These are phyloP conservation scores for Fusarium subglutinans DNA, from an alignment of 2,329 filamentous ascomycete species.

Conservation along the genomic window DNA sequence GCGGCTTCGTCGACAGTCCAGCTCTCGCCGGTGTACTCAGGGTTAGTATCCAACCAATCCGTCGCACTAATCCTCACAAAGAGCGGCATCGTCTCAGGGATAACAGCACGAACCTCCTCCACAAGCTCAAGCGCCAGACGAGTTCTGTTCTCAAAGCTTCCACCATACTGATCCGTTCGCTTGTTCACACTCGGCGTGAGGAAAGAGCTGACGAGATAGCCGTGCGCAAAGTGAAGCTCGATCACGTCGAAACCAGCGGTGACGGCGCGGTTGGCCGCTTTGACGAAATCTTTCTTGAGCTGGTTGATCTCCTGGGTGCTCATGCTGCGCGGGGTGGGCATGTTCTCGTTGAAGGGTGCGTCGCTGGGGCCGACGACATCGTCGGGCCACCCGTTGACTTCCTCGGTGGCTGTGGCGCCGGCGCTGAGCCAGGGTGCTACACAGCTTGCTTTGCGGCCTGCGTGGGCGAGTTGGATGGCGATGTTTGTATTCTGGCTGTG, in stretches of 20 bases:
- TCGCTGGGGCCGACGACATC: slow-evolving; percentile 58
- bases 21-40: slow-evolving; percentile 62
- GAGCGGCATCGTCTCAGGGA: slow-evolving; percentile 75
- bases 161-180: slow-evolving; percentile 74
- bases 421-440: slow-evolving; percentile 65
- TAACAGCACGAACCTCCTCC: slow-evolving; percentile 67
- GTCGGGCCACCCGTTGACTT: slow-evolving; percentile 62
- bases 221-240: slow-evolving; percentile 81
- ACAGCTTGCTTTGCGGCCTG: slow-evolving; percentile 66
- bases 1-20: slow-evolving; percentile 75
- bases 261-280: slow-evolving; percentile 64
- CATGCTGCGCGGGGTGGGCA: slow-evolving; percentile 71
- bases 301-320: slow-evolving; percentile 70
- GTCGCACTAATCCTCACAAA: slow-evolving; percentile 78
- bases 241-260: slow-evolving; percentile 74
- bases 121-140: slow-evolving; percentile 75
- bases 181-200: slow-evolving; percentile 75
- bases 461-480: slow-evolving; percentile 76
- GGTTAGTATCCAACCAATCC: slow-evolving; percentile 76
- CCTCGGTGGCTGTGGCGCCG: slow-evolving; percentile 56
- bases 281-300: slow-evolving; percentile 69
- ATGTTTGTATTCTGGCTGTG: slow-evolving; percentile 74
- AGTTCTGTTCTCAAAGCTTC: slow-evolving; percentile 75
- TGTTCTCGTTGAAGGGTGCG: slow-evolving; percentile 65
- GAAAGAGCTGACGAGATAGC: slow-evolving; percentile 78